Percentiles rank a stretch among this genome's conserved stretches.
These are phyloP conservation scores for Candida corydali DNA, from an alignment of 805 yeast genomes.

Conservation along the genomic window DNA sequence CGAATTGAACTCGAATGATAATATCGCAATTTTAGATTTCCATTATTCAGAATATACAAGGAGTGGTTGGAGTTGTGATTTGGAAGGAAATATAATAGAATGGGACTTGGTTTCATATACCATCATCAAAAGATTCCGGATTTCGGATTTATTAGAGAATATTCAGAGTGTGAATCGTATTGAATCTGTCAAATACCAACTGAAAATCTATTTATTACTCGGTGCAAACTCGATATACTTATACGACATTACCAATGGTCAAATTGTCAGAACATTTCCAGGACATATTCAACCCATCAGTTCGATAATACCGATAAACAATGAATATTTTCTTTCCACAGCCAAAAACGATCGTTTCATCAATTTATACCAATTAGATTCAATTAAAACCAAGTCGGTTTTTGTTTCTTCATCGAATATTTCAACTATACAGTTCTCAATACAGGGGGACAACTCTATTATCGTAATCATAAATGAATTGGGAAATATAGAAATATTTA, in stretches of 20 bases:
- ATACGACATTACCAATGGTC: constrained; percentile 36
- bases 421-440: constrained; percentile 36
- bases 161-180: constrained; percentile 30
- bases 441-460: constrained; percentile 25
- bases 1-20: constrained; percentile 44
- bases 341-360: constrained; percentile 81
- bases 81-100: constrained; percentile 53
- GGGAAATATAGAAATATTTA: constrained; percentile 71
- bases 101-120: constrained; percentile 53
- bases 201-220: constrained; percentile 45
- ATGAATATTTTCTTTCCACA: constrained; percentile 56
- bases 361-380: constrained; percentile 56
- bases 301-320: constrained; percentile 38
- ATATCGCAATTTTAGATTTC: constrained; percentile 48
- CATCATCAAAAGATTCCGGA: constrained; percentile 38
- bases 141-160: constrained; percentile 33
- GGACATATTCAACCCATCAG: constrained; percentile 73
- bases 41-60: constrained; percentile 38
- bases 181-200: constrained; percentile 23
- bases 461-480: constrained; percentile 66
- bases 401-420: constrained; percentile 70
- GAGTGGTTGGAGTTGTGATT: constrained; percentile 58
- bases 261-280: constrained; percentile 53
- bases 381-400: constrained; percentile 46
- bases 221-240: constrained; percentile 67